Evolutionary conservation across 2,329 filamentous ascomycete species (phyloP), one percentile per base, ranked within the genome.

Genomic region (Tolypocladium cylindrosporum): DNA sequence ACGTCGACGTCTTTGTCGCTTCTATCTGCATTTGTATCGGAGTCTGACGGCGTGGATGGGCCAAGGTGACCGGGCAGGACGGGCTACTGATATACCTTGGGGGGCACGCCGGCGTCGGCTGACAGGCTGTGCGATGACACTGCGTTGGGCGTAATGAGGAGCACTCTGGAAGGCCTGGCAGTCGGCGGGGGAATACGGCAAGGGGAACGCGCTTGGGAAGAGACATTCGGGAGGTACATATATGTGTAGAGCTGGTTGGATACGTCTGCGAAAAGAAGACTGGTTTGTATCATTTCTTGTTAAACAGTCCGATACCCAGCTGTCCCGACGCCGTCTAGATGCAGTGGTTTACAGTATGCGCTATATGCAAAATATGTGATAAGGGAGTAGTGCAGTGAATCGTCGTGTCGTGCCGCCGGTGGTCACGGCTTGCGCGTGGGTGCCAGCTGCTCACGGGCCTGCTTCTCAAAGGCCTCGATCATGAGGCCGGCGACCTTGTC

Each of bases 391-490:
- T 34, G 21, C 2, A 31, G 43, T 27, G 24, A 27, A 27, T 27
- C 43, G 13, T 10, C 7, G 16, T 24, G 45, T 34, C 24, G 27
- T 10, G 45, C 4, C 10, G 11, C 7, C 21, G 31, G 31, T 8
- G 19, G 27, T 51, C 31, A 51, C 21, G 31, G 19, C 31, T 36
- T 36, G 31, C 19, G 31, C n/a, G 8, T 3, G 11, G 42, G 43
- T 1, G 31, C 64, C 8, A 74, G 61, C 56, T 67, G 67, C 66
- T 82, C 76, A 68, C 77, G 77, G 7, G 94, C 91, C 67, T 89
- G 81, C 72, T 84, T 83, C 76, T 97, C 92, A 76, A 99, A 99
- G 1, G 94, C 93, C 71, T 90, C 86, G 63, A 97, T 89, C 91
- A 99, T 96, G 62, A 89, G 79, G 4, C 85, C 86, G 1, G 91